A percentile compares a stretch with the other conserved stretches of the same genome.
These are phyloP conservation scores for Cryphonectria parasitica DNA, from an alignment of 2,329 filamentous ascomycete species.

Conservation along the genomic window DNA sequence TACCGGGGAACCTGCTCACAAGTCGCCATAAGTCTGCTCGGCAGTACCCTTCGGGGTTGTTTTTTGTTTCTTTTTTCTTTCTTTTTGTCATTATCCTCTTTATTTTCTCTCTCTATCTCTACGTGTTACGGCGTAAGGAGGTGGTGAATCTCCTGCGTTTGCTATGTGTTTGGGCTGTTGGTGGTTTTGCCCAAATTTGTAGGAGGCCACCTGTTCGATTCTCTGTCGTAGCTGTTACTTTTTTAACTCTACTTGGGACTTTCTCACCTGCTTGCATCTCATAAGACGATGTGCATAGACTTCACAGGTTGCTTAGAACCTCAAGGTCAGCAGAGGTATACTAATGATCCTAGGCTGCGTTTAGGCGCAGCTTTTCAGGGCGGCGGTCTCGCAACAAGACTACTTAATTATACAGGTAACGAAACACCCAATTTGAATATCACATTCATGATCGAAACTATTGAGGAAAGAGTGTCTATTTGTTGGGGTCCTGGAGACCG, in stretches of 20 bases:
- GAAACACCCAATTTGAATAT: not conserved
- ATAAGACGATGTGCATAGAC: not conserved
- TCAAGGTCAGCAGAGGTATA: not conserved
- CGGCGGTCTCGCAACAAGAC: not conserved
- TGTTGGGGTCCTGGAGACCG: not conserved
- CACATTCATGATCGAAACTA: too few species aligned
- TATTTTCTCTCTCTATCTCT: not conserved
- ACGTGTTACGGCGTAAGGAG: not conserved
- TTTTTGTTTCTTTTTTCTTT: not conserved
- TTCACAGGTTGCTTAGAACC: not conserved
- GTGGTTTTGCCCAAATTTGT: not conserved
- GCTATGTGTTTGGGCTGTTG: not conserved
- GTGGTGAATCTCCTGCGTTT: not conserved
- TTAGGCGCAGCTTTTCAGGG: not conserved
- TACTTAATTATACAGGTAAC: not conserved
- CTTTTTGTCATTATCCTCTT: not conserved
- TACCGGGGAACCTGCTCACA: slow-evolving; percentile 13
- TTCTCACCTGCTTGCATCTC: not conserved
- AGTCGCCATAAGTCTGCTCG: slow-evolving; percentile 10
- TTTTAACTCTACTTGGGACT: not conserved
- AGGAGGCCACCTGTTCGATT: not conserved
- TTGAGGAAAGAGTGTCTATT: not conserved
- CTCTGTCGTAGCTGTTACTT: not conserved
- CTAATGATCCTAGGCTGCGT: not conserved
- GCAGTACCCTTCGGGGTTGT: slow-evolving; percentile 7